These are phyloP conservation scores for Eucalyptus curtisii DNA, from an alignment of 345 rosid species.

Conservation along the genomic window DNA sequence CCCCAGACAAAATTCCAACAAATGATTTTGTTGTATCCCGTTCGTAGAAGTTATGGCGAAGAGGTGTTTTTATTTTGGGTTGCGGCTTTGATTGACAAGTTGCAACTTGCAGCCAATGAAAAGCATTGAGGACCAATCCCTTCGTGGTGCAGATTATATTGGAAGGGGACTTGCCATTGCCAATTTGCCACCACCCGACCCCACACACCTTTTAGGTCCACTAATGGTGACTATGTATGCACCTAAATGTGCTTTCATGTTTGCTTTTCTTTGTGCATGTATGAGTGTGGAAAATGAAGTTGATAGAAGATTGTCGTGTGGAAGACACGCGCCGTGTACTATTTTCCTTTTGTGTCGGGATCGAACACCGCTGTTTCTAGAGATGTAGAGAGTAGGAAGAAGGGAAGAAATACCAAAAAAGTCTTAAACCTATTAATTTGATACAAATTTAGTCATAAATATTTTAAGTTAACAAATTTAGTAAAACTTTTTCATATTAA, in stretches of 20 bases:
- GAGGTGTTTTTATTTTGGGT: background rate
- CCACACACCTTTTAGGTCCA: background rate
- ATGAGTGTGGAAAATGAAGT: background rate
- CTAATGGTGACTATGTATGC: background rate
- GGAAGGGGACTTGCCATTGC: background rate
- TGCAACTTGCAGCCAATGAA: background rate
- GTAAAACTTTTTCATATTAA: background rate
- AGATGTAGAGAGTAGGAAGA: background rate
- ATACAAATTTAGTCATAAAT: fast-evolving
- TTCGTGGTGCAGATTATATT: background rate
- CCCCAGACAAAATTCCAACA: slow-evolving; percentile 6
- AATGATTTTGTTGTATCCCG: background rate
- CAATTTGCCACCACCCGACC: background rate
- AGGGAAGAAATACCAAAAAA: background rate
- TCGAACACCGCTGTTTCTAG: fast-evolving
- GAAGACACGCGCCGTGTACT: background rate
- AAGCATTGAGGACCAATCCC: background rate
- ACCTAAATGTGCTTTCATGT: background rate
- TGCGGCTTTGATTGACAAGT: background rate
- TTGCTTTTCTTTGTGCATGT: background rate
- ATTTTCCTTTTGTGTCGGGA: fast-evolving
- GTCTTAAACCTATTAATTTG: fast-evolving
- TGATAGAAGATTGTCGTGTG: background rate
- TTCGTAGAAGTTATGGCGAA: background rate
- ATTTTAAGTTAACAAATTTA: fast-evolving